Evolutionary conservation across 2,329 filamentous ascomycete species (phyloP), one percentile per base, ranked within the genome.

Genomic region (Colletotrichum costaricense): DNA sequence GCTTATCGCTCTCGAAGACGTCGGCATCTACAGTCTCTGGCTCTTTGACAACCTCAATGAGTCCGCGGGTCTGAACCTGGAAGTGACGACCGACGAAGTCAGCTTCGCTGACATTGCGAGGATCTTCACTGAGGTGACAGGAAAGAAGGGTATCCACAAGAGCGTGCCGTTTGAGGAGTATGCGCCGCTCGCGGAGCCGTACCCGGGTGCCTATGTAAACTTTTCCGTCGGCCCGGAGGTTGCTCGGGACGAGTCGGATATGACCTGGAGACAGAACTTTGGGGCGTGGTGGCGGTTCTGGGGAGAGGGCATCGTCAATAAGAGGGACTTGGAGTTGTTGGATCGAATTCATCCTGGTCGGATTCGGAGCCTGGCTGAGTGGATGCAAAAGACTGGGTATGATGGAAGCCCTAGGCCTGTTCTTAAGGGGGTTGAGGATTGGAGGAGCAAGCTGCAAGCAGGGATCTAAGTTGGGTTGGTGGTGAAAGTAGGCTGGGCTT

Each of bases 291-390:
- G 55, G 55, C 24, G 28, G 14, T 57, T 30, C 16, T 57, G 55
- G 55, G 55, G 55, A 19, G 55, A 28, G 24, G 55, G 55, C 5
- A 57, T 57, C 19, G 28, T 30, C 7, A 19, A 28, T 19, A 11
- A 16, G 68, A 81, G 87, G 59, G 84, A 90, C 75, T 88, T 88
- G 75, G 78, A 75, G 12, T 72, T 89, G 22, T 78, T 90, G 49
- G 87, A 89, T 76, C 82, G 86, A 77, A 89, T 90, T 63, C 82
- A 86, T 76, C 87, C 88, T 0, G 76, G 76, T 1, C 80, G 88
- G 16, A 84, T 88, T 66, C 83, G 78, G 76, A 86, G 78, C 54
- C 85, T 82, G 0, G 86, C 87, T 76, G 83, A 89, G 74, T 90
- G 85, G 82, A 42, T 22, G 30, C 30, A 9, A 8, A 11, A 30